Evolutionary conservation across 139 green algal species (phyloP), one percentile per base, ranked within the genome.

Genomic region (Zygnema circumcarinatum): DNA sequence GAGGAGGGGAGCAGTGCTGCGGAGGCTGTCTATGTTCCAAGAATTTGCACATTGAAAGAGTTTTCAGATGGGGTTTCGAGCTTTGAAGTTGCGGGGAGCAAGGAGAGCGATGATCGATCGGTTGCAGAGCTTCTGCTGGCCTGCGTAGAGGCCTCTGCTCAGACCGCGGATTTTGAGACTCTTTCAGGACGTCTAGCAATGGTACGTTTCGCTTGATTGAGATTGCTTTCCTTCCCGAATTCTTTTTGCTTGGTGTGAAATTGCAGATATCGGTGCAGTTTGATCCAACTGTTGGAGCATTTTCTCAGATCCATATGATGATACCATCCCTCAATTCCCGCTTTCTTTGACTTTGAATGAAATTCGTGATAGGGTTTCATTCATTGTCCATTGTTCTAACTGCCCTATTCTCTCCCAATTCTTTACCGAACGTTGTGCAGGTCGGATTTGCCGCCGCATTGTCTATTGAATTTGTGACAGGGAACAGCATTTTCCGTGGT

Each of bases 31-130:
- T 62, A 62, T 78, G 69, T 78, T 39, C 69, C 69, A 22, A 78
- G 69, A 41, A 78, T 78, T 25, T 78, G 69, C 69, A 78, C 69
- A 38, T 20, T 78, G 69, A 78, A 16, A 20, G 69, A 78, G 36
- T 78, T 78, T 41, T 78, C 69, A 39, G 69, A 78, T 52, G 11
- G 36, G 3, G 16, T 22, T 78, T 3, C 7, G 7, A 16, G 35
- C 16, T 52, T 20, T 7, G 69, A 78, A 39, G 69, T 78, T 25
- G 36, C 35, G 35, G 35, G 3, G 7, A 20, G 7, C 16, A 41
- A 41, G 16, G 69, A 7, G 16, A 16, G 7, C 35, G 16, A 78
- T 7, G 69, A 78, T 7, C 3, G 35, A 16, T 52, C 35, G 3
- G 16, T 78, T 7, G 69, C 69, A 11, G 36, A 78, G 35, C 7